phyloP scores from a whole-genome alignment of 2,329 filamentous ascomycete genomes.

The Aspergillus pseudotamarii region DNA sequence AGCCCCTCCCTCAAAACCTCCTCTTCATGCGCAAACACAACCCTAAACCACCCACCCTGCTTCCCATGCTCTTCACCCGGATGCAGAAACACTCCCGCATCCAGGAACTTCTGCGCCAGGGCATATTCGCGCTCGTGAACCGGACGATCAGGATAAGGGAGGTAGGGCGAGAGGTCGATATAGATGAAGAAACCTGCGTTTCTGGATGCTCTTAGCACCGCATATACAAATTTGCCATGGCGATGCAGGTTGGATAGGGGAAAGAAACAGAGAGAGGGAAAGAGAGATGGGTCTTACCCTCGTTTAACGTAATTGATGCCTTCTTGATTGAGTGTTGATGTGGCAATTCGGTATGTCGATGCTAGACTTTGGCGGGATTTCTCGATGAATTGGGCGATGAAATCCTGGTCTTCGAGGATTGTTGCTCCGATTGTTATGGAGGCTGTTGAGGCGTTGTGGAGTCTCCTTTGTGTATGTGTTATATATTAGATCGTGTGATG shows the following conservation, averaged over 20 bases:
- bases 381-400: slow-evolving; percentile 36
- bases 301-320: slow-evolving; percentile 42
- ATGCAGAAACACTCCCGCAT: slow-evolving; percentile 55
- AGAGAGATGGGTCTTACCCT: slow-evolving; percentile 24
- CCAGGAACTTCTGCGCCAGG: slow-evolving; percentile 49
- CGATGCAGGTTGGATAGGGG: not conserved
- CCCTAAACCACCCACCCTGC: slow-evolving; percentile 55
- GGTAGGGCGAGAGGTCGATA: slow-evolving; percentile 46
- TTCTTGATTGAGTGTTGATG: slow-evolving; percentile 36
- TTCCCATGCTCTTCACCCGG: slow-evolving; percentile 50
- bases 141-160: slow-evolving; percentile 29
- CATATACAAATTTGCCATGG: not conserved
- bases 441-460: slow-evolving; percentile 30
- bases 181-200: slow-evolving; percentile 54
- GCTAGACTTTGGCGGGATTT: slow-evolving; percentile 28
- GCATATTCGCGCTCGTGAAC: slow-evolving; percentile 45
- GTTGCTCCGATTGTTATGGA: slow-evolving; percentile 33
- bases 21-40: slow-evolving; percentile 52
- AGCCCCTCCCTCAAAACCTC: slow-evolving; percentile 40
- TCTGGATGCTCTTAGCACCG: slow-evolving; percentile 13
- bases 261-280: not conserved
- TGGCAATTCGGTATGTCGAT: slow-evolving; percentile 32
- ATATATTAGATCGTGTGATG: not conserved
- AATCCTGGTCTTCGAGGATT: slow-evolving; percentile 37
- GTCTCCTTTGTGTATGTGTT: slow-evolving; percentile 22